A percentile compares a stretch with the other conserved stretches of the same genome.
phyloP scores from a whole-genome alignment of 192 early-diverging fungal genomes.

The Glomus cerebriforme region DNA sequence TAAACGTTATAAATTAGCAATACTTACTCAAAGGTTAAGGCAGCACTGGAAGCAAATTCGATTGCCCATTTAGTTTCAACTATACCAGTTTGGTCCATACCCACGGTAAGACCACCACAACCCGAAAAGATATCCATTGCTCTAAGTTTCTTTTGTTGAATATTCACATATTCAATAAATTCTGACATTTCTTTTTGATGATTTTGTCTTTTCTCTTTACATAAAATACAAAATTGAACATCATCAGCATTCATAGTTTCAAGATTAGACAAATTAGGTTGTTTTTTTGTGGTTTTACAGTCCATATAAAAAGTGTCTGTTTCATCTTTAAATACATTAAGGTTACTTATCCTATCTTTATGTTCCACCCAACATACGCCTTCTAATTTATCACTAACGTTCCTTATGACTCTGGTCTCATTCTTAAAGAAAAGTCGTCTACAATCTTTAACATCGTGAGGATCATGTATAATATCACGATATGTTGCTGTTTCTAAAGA shows the following conservation, averaged over 20 bases:
- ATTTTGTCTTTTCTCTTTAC: constrained; percentile 40
- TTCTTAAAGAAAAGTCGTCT: constrained; percentile 52
- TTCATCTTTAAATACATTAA: constrained; percentile 55
- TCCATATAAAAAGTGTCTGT: constrained; percentile 52
- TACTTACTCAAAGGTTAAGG: constrained; percentile 57
- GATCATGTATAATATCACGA: not conserved
- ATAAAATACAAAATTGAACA: not conserved
- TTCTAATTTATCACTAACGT: constrained; percentile 39
- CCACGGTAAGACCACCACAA: constrained; percentile 65
- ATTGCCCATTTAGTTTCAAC: constrained; percentile 54
- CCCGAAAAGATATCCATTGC: constrained; percentile 73
- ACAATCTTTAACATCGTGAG: constrained; percentile 37
- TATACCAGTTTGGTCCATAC: not conserved
- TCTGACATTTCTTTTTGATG: not conserved
- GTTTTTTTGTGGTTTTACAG: constrained; percentile 22
- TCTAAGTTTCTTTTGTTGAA: constrained; percentile 4
- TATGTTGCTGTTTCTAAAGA: not conserved
- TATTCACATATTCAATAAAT: not conserved
- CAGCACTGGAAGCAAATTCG: constrained; percentile 62
- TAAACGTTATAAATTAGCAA: not conserved
- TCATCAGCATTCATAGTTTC: constrained; percentile 26
- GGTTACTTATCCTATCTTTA: constrained; percentile 38
- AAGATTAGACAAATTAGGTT: constrained; percentile 34
- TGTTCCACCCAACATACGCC: constrained; percentile 64
- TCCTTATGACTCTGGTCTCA: constrained; percentile 24